A percentile compares a stretch with the other conserved stretches of the same genome.
Evolutionary conservation across 305 asterid species (phyloP).

Genomic region (Striga hermonthica): DNA sequence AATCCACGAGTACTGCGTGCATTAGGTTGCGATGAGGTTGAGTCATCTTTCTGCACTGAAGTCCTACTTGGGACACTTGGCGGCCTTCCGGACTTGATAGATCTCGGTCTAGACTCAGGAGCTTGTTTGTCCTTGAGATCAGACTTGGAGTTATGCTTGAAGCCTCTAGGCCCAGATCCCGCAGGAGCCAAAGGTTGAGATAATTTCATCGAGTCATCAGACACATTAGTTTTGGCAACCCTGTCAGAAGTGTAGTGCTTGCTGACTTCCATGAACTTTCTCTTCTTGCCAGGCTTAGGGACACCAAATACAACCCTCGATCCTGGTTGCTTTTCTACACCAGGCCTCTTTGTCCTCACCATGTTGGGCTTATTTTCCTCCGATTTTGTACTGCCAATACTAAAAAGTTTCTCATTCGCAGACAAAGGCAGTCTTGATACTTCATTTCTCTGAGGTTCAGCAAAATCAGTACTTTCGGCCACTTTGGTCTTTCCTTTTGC

Average conservation of each 20-base stretch:
- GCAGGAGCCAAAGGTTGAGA: constrained; percentile 56
- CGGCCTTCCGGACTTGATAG: constrained; percentile 64
- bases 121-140: constrained; percentile 68
- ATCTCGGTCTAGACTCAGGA: constrained; percentile 48
- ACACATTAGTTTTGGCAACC: constrained; percentile 44
- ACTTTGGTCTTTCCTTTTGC: constrained; percentile 49
- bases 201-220: constrained; percentile 57
- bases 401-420: constrained; percentile 56
- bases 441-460: constrained; percentile 41
- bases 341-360: constrained; percentile 64
- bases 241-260: constrained; percentile 77
- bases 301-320: constrained; percentile 81
- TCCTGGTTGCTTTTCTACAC: constrained; percentile 63
- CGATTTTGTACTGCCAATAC: constrained; percentile 48
- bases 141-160: constrained; percentile 51
- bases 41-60: constrained; percentile 51
- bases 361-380: constrained; percentile 54
- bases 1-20: constrained; percentile 37
- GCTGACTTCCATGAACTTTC: constrained; percentile 96
- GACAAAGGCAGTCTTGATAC: constrained; percentile 61
- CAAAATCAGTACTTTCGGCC: constrained; percentile 40
- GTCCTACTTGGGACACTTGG: constrained; percentile 60
- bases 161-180: constrained; percentile 56
- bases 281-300: constrained; percentile 92
- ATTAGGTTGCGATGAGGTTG: constrained; percentile 44